Evolutionary conservation across 1,284 basidiomycete genomes (phyloP).

Genomic region (Apiotrichum porosum): DNA sequence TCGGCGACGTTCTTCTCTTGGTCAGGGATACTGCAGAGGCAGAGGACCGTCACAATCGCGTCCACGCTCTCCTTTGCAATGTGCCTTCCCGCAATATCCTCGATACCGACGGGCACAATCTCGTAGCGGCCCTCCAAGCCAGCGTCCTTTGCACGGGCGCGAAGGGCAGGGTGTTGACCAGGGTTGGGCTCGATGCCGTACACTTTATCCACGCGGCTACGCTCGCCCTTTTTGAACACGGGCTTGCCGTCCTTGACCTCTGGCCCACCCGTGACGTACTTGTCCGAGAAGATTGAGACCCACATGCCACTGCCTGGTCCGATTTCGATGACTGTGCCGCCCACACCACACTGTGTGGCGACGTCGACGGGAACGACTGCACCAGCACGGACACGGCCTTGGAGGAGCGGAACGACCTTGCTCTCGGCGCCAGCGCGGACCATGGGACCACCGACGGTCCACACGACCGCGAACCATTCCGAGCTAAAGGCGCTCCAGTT

Average conservation of each 20-base stretch:
- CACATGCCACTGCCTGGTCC: slow-evolving; percentile 18
- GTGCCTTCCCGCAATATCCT: slow-evolving; percentile 7
- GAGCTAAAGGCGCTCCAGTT: slow-evolving; percentile 5
- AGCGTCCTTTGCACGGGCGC: not conserved
- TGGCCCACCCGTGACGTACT: slow-evolving; percentile 4
- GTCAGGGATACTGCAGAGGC: slow-evolving; percentile 17
- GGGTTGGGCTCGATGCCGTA: slow-evolving; percentile 18
- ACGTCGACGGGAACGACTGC: not conserved
- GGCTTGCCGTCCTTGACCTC: not conserved
- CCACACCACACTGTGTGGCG: slow-evolving; percentile 1
- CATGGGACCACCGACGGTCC: slow-evolving; percentile 5
- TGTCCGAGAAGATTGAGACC: slow-evolving; percentile 15
- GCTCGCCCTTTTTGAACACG: not conserved
- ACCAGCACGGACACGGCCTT: slow-evolving; percentile 13
- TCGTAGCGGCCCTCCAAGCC: slow-evolving; percentile 14
- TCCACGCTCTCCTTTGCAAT: slow-evolving; percentile 16
- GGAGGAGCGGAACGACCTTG: slow-evolving; percentile 12
- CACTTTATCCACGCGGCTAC: slow-evolving; percentile 8
- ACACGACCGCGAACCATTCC: slow-evolving; percentile 15
- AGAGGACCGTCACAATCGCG: slow-evolving; percentile 14
- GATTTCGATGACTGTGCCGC: slow-evolving; percentile 15
- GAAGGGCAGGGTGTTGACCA: slow-evolving; percentile 12
- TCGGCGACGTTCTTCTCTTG: slow-evolving; percentile 14
- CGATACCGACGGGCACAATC: slow-evolving; percentile 15
- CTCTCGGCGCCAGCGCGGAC: slow-evolving; percentile 9